These are phyloP conservation scores for Danielozyma ontarioensis DNA, from an alignment of 805 yeast genomes.

Conservation along the genomic window DNA sequence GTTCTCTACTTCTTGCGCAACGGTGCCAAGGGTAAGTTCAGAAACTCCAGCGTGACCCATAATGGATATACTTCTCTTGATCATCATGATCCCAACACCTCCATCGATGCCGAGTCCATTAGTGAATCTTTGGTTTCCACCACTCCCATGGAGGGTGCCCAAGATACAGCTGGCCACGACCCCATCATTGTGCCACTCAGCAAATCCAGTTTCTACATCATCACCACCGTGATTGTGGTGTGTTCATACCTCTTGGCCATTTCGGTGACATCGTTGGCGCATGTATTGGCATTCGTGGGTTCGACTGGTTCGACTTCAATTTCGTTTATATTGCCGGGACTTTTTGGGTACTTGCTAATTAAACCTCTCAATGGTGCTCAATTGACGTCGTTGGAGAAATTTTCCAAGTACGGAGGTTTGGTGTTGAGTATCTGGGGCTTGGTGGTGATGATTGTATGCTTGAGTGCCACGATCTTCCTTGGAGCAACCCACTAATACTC, in stretches of 20 bases:
- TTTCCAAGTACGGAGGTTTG: constrained; percentile 37
- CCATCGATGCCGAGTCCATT: constrained; percentile 14
- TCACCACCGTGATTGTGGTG: constrained; percentile 45
- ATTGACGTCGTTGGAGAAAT: constrained; percentile 22
- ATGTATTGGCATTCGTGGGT: constrained; percentile 69
- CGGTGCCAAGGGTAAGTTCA: constrained; percentile 22
- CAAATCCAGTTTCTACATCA: constrained; percentile 37
- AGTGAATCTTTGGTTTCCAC: constrained; percentile 38
- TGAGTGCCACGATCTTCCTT: constrained; percentile 44
- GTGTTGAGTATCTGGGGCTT: constrained; percentile 49
- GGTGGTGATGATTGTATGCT: constrained; percentile 49
- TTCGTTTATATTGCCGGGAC: constrained; percentile 73
- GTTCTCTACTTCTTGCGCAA: constrained; percentile 45
- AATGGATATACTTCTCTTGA: constrained; percentile 22
- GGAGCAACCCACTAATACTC: constrained; percentile 31
- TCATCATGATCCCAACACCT: constrained; percentile 3
- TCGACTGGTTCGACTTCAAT: constrained; percentile 81
- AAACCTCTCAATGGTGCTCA: constrained; percentile 26
- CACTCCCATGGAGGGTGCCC: constrained; percentile 44
- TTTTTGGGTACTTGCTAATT: constrained; percentile 63
- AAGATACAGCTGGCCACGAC: constrained; percentile 42
- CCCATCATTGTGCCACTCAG: constrained; percentile 49
- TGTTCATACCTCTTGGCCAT: constrained; percentile 54
- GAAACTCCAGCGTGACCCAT: constrained; percentile 10
- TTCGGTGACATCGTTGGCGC: constrained; percentile 58